A percentile compares a stretch with the other conserved stretches of the same genome.
phyloP scores from a whole-genome alignment of 225 moss, liverwort and hornwort species.

The Bryum argenteum region DNA sequence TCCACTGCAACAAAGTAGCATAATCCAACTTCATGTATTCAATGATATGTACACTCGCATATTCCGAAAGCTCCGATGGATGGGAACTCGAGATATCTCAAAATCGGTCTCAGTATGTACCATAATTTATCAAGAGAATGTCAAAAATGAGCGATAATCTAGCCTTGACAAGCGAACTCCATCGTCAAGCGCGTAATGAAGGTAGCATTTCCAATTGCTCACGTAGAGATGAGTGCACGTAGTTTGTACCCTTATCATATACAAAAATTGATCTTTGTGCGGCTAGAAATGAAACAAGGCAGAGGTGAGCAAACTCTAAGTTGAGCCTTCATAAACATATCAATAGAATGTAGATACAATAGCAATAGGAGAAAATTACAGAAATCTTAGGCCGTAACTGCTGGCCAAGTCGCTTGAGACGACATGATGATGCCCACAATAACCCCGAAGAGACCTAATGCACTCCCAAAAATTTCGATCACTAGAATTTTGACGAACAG shows the following conservation, averaged over 20 bases:
- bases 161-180: not conserved
- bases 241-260: not conserved
- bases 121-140: no score
- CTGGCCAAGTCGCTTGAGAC: conserved; percentile 88
- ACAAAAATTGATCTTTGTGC: conserved; percentile 6
- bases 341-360: conserved; percentile 24
- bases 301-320: conserved; percentile 2
- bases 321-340: conserved; percentile 6
- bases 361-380: conserved; percentile 32
- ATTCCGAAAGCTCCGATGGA: no score
- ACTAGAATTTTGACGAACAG: conserved; percentile 92
- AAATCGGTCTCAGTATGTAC: no score
- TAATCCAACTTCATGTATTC: no score
- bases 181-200: not conserved
- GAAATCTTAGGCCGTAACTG: conserved; percentile 32
- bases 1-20: no score
- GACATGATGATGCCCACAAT: conserved; percentile 99
- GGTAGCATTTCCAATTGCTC: not conserved
- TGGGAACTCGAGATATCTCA: no score
- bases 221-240: not conserved
- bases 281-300: conserved; percentile 4
- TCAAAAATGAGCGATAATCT: not conserved
- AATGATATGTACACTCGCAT: no score
- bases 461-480: conserved; percentile 97
- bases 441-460: conserved; percentile 90